phyloP scores from a whole-genome alignment of 306 rosid species.

The Cicer yamashitae region DNA sequence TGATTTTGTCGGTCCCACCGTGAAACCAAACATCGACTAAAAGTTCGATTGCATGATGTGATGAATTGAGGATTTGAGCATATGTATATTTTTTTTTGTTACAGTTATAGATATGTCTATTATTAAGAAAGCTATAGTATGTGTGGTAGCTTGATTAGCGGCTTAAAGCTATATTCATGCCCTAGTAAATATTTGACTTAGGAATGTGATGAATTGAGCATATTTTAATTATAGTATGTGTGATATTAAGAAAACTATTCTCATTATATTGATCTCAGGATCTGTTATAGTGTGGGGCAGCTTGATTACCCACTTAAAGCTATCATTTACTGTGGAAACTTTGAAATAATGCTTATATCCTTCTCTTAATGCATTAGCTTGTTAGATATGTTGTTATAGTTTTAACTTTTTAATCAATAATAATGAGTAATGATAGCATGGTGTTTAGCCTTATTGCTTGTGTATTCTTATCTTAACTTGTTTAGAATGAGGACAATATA shows the following conservation, averaged over 20 bases:
- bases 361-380: slow-evolving; percentile 23
- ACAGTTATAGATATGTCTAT: no score
- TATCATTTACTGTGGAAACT: neutral
- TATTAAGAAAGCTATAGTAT: no score
- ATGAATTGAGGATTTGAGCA: no score
- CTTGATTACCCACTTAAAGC: neutral
- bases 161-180: no score
- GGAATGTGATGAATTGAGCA: slow-evolving; percentile 1
- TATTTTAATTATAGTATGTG: slow-evolving; percentile 11
- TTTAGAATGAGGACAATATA: slow-evolving; percentile 26
- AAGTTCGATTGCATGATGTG: no score
- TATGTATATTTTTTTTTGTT: no score
- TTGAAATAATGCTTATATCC: neutral
- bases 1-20: no score
- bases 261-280: slow-evolving; percentile 21
- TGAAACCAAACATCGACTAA: no score
- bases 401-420: slow-evolving; percentile 4
- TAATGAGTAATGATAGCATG: neutral
- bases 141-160: no score
- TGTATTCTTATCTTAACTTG: slow-evolving; percentile 11
- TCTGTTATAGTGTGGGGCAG: slow-evolving; percentile 3
- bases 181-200: slow-evolving; percentile 8
- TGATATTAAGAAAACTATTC: neutral
- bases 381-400: neutral
- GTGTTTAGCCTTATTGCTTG: slow-evolving; percentile 6